Conservation (phyloP, 116 monocot genomes). For the Cymodocea nodosa region DNA sequence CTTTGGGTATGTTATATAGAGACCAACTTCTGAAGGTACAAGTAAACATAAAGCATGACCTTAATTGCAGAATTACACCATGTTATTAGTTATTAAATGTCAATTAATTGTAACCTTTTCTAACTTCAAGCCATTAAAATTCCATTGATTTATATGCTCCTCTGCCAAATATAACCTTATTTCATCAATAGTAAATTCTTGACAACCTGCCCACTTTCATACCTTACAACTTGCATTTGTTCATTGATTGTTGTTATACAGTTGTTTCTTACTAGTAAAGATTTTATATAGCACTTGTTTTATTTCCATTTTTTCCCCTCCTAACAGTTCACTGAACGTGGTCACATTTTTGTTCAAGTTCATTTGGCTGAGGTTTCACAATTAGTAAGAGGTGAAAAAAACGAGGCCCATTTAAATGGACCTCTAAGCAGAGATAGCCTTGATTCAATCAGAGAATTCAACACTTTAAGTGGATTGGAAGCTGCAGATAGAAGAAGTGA, state of each 20-base stretch:
- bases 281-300: background rate
- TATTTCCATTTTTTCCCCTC: background rate
- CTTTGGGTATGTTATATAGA: background rate
- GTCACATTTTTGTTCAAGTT: conserved; percentile 95
- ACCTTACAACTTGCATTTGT: too few species aligned
- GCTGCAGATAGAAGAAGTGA: conserved; percentile 69
- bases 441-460: conserved; percentile 11
- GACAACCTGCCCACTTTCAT: too few species aligned
- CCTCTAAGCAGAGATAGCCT: conserved; percentile 12
- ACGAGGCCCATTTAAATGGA: conserved; percentile 17
- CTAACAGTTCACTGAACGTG: conserved; percentile 76
- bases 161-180: too few species aligned
- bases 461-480: conserved; percentile 78
- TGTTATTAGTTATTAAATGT: too few species aligned
- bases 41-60: too few species aligned
- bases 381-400: conserved; percentile 21
- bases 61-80: too few species aligned
- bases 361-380: conserved; percentile 52
- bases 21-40: background rate
- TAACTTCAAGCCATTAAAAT: too few species aligned
- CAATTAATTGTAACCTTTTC: too few species aligned
- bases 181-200: too few species aligned
- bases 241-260: too few species aligned
- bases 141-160: too few species aligned
- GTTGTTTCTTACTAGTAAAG: too few species aligned